phyloP scores from a whole-genome alignment of 257 asterid species.

The Apocynum venetum region DNA sequence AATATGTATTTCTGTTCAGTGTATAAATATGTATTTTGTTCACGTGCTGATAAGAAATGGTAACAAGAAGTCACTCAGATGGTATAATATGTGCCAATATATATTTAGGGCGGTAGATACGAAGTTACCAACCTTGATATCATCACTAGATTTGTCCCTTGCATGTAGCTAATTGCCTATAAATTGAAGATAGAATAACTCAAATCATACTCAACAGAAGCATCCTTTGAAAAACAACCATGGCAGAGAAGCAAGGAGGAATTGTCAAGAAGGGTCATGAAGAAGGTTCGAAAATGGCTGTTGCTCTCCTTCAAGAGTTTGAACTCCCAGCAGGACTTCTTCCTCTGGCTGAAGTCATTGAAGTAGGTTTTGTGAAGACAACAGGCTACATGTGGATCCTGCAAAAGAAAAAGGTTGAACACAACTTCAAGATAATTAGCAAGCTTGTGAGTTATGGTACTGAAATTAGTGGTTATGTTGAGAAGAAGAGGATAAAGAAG shows the following conservation, averaged over 20 bases:
- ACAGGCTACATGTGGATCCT: conserved; percentile 72
- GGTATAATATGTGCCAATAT: too few relatives aligned
- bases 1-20: too few relatives aligned
- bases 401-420: conserved; percentile 62
- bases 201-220: too few relatives aligned
- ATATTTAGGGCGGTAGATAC: too few relatives aligned
- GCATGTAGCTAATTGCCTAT: too few relatives aligned
- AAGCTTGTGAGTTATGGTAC: conserved; percentile 58
- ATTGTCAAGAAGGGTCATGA: conserved; percentile 46
- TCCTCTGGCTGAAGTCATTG: conserved; percentile 56
- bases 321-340: conserved; percentile 70
- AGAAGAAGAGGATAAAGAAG: conserved; percentile 64
- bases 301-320: conserved; percentile 54
- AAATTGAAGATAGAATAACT: too few relatives aligned
- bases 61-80: too few relatives aligned
- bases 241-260: conserved; percentile 35
- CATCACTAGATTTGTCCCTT: too few relatives aligned
- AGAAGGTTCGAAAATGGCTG: conserved; percentile 49
- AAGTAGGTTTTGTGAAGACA: conserved; percentile 59
- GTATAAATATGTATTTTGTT: too few relatives aligned
- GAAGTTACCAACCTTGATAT: too few relatives aligned
- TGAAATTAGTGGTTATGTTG: conserved; percentile 41
- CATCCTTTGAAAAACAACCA: too few relatives aligned
- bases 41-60: too few relatives aligned
- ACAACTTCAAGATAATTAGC: conserved; percentile 54